Conservation (phyloP, 176 grass and related monocot species). For the Olyra latifolia region DNA sequence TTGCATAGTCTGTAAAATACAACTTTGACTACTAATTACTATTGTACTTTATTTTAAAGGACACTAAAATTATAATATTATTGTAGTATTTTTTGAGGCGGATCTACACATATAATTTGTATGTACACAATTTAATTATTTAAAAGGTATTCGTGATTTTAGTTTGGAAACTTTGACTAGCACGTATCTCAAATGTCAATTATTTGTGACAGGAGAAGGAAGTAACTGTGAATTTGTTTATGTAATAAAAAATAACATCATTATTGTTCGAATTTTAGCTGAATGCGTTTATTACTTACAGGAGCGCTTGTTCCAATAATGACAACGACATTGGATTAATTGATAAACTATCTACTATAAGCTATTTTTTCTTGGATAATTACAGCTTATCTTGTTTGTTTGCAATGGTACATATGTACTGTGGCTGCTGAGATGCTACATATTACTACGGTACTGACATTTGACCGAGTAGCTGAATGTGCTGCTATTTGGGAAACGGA, state of each 20-base stretch:
- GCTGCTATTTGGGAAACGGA: neutral
- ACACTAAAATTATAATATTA: too few relatives aligned
- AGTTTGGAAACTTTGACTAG: too few relatives aligned
- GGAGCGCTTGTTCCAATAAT: neutral
- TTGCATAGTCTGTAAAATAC: too few relatives aligned
- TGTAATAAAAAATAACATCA: neutral
- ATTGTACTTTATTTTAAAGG: too few relatives aligned
- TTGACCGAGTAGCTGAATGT: neutral
- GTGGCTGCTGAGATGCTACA: neutral
- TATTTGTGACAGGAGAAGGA: too few relatives aligned
- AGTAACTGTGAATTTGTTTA: neutral
- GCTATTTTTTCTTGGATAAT: neutral
- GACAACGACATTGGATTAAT: neutral
- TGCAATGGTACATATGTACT: neutral
- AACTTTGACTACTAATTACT: too few relatives aligned
- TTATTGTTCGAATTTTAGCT: neutral
- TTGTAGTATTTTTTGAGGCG: too few relatives aligned
- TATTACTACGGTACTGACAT: neutral
- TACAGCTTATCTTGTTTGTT: neutral
- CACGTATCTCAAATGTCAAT: too few relatives aligned
- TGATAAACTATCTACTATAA: neutral
- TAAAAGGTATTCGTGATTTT: too few relatives aligned
- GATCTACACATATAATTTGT: too few relatives aligned
- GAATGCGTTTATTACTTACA: neutral
- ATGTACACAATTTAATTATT: too few relatives aligned